Evolutionary conservation across 2,329 filamentous ascomycete genomes (phyloP).

Genomic region (Phyllosticta citrichinensis): DNA sequence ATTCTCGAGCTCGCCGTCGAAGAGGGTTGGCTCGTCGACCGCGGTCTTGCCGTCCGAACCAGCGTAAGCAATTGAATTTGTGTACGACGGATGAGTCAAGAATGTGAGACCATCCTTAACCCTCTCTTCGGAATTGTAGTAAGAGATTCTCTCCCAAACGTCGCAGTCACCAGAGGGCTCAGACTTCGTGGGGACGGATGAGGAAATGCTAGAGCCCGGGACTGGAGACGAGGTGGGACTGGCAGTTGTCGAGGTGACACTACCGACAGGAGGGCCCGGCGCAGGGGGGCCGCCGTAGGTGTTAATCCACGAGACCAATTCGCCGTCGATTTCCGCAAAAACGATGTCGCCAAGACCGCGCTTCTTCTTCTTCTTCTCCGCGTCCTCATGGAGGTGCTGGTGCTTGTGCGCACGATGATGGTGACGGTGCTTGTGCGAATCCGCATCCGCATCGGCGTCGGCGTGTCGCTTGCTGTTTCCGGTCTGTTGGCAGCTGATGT

Average conservation of each 20-base stretch:
- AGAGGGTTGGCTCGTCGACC: constrained; percentile 37
- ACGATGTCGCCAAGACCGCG: constrained; percentile 42
- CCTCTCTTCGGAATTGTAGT: constrained; percentile 22
- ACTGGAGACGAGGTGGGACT: background rate
- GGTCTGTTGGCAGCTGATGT: constrained; percentile 14
- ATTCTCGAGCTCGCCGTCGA: constrained; percentile 35
- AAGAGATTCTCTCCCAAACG: constrained; percentile 24
- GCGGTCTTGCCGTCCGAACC: constrained; percentile 34
- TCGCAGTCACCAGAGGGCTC: background rate
- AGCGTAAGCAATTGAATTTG: constrained; percentile 1
- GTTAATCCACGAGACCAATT: constrained; percentile 50
- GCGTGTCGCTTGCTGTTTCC: constrained; percentile 21
- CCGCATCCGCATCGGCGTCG: constrained; percentile 18
- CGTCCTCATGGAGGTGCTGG: constrained; percentile 38
- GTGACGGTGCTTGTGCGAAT: constrained; percentile 22
- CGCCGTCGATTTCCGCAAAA: constrained; percentile 48
- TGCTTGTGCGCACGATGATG: constrained; percentile 35
- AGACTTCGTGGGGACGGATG: constrained; percentile 12
- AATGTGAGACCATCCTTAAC: constrained; percentile 4
- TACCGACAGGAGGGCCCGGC: constrained; percentile 10
- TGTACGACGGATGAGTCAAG: background rate
- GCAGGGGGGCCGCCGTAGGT: constrained; percentile 33
- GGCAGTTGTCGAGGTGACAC: constrained; percentile 14
- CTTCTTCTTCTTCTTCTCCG: constrained; percentile 38
- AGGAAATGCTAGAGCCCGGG: background rate